Base-by-base conservation (phyloP, 371 early-diverging fungal genomes). In the Mucor racemosus region DNA sequence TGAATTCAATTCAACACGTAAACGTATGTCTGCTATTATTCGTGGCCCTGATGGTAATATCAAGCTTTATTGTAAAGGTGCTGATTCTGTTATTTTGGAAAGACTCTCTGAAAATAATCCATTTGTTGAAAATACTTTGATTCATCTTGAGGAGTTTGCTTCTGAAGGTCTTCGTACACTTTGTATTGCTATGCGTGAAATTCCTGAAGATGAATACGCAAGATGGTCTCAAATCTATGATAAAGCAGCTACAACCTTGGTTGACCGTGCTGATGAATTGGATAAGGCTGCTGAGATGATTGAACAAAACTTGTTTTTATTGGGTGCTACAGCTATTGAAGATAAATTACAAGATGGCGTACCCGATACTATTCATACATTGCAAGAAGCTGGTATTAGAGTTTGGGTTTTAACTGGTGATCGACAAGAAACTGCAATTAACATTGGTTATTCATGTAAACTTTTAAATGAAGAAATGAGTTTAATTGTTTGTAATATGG, bases 251-350 rank as follows among this genome's bases (percentile, higher is more conserved):
- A 96, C 95, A 5, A 94, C 96, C 0, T 82, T 97, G 60, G 90
- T 86, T 44, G 94, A 97, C 75, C 91, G 99, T 61, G 79, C 88
- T 13, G 93, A 94, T 8, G 94, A 91, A 71, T 76, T 99, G 10
- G 96, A 95, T 67, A 89, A 89, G 69, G 97, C 94, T 8, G 97
- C 96, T 0, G 99, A 97, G 71, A 72, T 95, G 79, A 97, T 98
- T 68, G 99, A 99, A 72, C 91, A 93, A 71, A 89, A 97, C 62
- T 68, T 99, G 72, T 90, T 92, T 48, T 80, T 97, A 64, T 70
- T 99, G 34, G 99, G 99, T 10, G 96, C 98, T 0, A 98, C 99
- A 5, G 99, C 99, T 14, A 98, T 99, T 72, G 99, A 99, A 82
- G 99, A 99, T 78, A 93, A 92, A 76, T 81, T 99, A 9, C 99